Evolutionary conservation across 2,329 filamentous ascomycete species (phyloP).

Genomic region (Lithohypha guttulata): DNA sequence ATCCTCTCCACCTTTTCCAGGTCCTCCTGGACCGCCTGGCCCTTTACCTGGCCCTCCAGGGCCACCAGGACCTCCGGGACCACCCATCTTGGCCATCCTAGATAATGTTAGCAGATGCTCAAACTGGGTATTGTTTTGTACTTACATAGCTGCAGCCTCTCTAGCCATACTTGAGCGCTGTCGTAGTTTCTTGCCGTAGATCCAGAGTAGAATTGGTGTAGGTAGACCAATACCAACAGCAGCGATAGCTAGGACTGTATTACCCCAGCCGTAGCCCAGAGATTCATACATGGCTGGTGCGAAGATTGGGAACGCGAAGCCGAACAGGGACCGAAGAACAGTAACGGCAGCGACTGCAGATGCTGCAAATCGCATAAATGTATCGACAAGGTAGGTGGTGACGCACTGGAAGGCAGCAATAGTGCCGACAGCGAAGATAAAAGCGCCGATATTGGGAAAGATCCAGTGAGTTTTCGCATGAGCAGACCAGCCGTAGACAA

Average conservation of each 20-base stretch:
- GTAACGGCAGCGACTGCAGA: slow-evolving; percentile 39
- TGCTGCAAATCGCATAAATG: slow-evolving; percentile 38
- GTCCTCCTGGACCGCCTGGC: too few species aligned
- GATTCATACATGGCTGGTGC: slow-evolving; percentile 32
- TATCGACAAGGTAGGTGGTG: slow-evolving; percentile 29
- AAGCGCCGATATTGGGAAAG: slow-evolving; percentile 37
- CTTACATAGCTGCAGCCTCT: not conserved
- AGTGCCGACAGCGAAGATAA: slow-evolving; percentile 33
- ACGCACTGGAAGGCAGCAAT: slow-evolving; percentile 23
- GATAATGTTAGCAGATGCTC: too few species aligned
- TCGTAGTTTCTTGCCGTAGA: slow-evolving; percentile 34
- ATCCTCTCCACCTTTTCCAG: too few species aligned
- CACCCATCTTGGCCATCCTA: too few species aligned
- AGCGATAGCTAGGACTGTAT: slow-evolving; percentile 36
- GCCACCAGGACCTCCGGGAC: too few species aligned
- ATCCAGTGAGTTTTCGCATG: slow-evolving; percentile 36
- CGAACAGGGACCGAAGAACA: slow-evolving; percentile 36
- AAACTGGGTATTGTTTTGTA: too few species aligned
- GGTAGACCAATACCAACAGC: slow-evolving; percentile 32
- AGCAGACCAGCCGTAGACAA: slow-evolving; percentile 42
- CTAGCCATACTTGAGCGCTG: slow-evolving; percentile 23
- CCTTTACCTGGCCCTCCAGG: too few species aligned
- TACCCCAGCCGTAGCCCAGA: slow-evolving; percentile 31
- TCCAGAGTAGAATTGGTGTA: slow-evolving; percentile 37
- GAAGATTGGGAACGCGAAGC: slow-evolving; percentile 42